Percentiles rank a stretch among this genome's conserved stretches.
phyloP scores from a whole-genome alignment of 257 asterid species.

The Verbascum thapsus region DNA sequence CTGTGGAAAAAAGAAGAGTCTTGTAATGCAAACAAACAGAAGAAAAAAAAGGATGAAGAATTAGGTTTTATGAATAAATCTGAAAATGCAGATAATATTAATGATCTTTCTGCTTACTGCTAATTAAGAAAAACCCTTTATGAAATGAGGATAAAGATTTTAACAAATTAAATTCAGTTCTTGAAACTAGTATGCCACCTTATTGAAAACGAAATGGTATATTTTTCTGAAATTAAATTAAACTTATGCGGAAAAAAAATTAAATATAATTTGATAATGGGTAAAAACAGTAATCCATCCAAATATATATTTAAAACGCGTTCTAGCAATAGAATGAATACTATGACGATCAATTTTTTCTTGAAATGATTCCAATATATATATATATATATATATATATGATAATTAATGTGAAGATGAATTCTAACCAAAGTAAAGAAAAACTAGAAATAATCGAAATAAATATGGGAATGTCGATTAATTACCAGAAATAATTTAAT shows the following conservation, averaged over 20 bases:
- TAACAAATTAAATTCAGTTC: neutral
- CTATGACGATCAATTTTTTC: conserved; percentile 1
- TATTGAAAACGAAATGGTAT: too few relatives aligned
- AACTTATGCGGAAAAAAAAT: neutral
- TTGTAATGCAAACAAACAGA: too few relatives aligned
- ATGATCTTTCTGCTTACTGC: conserved; percentile 4
- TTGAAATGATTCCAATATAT: neutral
- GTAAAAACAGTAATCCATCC: too few relatives aligned
- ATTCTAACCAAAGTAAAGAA: neutral
- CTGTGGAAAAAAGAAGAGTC: neutral
- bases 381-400: too few relatives aligned
- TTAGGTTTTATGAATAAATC: neutral
- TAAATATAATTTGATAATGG: too few relatives aligned
- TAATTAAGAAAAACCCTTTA: neutral
- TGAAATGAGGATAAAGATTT: neutral
- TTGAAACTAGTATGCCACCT: too few relatives aligned
- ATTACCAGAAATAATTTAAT: conserved; percentile 25
- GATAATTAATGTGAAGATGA: too few relatives aligned
- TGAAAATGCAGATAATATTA: neutral
- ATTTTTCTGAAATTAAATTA: neutral
- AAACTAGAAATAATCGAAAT: neutral
- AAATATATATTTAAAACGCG: neutral
- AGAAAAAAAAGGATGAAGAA: too few relatives aligned
- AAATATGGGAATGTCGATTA: neutral
- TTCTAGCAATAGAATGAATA: neutral